Conservation (phyloP, 148 eudicot genomes). For the Nyssa sinensis region DNA sequence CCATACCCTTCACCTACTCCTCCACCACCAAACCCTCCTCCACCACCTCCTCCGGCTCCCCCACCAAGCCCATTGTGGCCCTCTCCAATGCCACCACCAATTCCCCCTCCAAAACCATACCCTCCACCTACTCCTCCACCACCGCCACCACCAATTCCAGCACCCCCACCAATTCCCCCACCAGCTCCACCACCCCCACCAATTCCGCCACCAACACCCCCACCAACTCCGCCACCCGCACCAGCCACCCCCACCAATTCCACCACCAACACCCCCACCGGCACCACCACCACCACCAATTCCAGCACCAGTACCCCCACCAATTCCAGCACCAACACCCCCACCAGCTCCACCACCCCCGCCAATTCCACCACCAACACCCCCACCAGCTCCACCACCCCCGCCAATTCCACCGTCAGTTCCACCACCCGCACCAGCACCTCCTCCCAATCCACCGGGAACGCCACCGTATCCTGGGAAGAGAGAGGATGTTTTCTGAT, state of each 20-base stretch:
- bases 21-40: constrained; percentile 18
- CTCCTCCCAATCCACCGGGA: constrained; percentile 5
- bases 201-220: constrained; percentile 9
- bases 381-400: constrained; percentile 8
- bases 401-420: not conserved
- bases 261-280: too few relatives aligned
- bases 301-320: too few relatives aligned
- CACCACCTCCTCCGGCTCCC: constrained; percentile 8
- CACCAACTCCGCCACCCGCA: not conserved
- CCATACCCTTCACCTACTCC: constrained; percentile 14
- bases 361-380: not conserved
- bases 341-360: too few relatives aligned
- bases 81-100: constrained; percentile 1
- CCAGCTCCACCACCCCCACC: constrained; percentile 24
- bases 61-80: constrained; percentile 4
- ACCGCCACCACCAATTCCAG: constrained; percentile 7
- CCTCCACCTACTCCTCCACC: constrained; percentile 18
- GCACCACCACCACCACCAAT: constrained; percentile 11
- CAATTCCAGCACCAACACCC: too few relatives aligned
- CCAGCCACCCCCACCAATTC: constrained; percentile 14
- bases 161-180: not conserved
- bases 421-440: constrained; percentile 6
- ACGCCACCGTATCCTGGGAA: not conserved
- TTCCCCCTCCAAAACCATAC: constrained; percentile 18
- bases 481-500: constrained; percentile 1